A percentile compares a stretch with the other conserved stretches of the same genome.
These are phyloP conservation scores for Phaeophleospora eucalypticola DNA, from an alignment of 2,329 filamentous ascomycete species.

Conservation along the genomic window DNA sequence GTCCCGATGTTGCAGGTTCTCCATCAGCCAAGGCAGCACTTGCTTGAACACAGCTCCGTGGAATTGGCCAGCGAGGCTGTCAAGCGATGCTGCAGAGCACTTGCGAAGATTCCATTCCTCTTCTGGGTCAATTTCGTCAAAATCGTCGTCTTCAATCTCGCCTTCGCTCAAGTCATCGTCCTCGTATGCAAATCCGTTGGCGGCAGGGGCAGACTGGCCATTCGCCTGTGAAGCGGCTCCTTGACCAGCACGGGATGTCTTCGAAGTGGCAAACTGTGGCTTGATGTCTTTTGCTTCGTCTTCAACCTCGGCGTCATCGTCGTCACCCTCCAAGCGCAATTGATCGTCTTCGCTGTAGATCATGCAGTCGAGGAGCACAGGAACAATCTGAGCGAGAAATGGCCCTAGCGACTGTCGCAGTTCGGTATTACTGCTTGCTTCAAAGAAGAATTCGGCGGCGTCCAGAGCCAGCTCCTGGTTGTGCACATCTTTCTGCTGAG, in stretches of 20 bases:
- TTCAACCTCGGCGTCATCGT: constrained; percentile 73
- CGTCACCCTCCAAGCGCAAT: constrained; percentile 71
- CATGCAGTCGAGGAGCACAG: constrained; percentile 89
- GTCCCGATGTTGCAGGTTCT: constrained; percentile 79
- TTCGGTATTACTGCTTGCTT: constrained; percentile 80
- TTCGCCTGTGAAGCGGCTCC: constrained; percentile 53
- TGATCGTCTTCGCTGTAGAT: constrained; percentile 95
- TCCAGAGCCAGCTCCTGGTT: constrained; percentile 90
- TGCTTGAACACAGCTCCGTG: constrained; percentile 82
- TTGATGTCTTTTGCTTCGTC: constrained; percentile 89
- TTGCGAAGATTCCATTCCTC: constrained; percentile 94
- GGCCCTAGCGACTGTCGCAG: constrained; percentile 73
- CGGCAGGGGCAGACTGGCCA: constrained; percentile 47
- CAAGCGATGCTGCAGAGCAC: constrained; percentile 90
- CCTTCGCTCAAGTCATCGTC: constrained; percentile 76
- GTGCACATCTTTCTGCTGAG: constrained; percentile 74
- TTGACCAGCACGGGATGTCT: constrained; percentile 48
- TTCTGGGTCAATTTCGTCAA: constrained; percentile 70
- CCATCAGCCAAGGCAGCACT: constrained; percentile 86
- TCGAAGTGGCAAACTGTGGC: constrained; percentile 75
- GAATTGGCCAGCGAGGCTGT: constrained; percentile 90
- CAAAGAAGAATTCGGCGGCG: constrained; percentile 96
- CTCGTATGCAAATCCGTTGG: constrained; percentile 33
- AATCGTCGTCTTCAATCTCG: constrained; percentile 69
- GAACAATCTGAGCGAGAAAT: constrained; percentile 78